Percentiles rank a stretch among this genome's conserved stretches.
Conservation (phyloP, 371 early-diverging fungal genomes). For the Rhizopus sp. region DNA sequence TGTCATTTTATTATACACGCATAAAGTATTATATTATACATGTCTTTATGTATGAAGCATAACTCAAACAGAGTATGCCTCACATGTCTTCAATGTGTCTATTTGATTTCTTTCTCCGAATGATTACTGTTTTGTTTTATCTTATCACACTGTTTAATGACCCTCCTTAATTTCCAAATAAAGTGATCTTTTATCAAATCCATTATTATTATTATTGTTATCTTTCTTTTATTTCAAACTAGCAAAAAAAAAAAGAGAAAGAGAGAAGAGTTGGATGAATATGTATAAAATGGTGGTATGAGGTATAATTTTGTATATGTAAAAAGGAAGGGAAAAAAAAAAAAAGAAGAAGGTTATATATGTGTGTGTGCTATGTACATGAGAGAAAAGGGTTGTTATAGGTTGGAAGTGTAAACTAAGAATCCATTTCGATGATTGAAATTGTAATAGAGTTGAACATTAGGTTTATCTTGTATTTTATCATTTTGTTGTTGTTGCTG, state of each 20-base stretch:
- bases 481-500: constrained; percentile 2
- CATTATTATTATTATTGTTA: too few species aligned
- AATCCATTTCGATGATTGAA: constrained; percentile 20
- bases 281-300: neutral
- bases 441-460: constrained; percentile 18
- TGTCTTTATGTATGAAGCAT: neutral
- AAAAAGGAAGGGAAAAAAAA: neutral
- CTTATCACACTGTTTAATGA: neutral
- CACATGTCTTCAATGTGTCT: neutral
- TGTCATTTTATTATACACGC: constrained; percentile 1
- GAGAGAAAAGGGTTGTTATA: constrained; percentile 8
- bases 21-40: neutral
- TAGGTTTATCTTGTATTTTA: constrained; percentile 1
- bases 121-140: neutral
- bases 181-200: neutral
- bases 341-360: neutral
- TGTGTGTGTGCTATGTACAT: constrained; percentile 1
- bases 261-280: neutral
- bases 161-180: constrained; percentile 3
- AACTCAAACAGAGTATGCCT: neutral
- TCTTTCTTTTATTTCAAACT: too few species aligned
- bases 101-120: neutral
- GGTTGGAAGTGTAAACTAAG: constrained; percentile 15
- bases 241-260: too few species aligned
- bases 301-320: neutral